Conservation (phyloP, 2,329 filamentous ascomycete genomes). For the Shiraia bambusicola region DNA sequence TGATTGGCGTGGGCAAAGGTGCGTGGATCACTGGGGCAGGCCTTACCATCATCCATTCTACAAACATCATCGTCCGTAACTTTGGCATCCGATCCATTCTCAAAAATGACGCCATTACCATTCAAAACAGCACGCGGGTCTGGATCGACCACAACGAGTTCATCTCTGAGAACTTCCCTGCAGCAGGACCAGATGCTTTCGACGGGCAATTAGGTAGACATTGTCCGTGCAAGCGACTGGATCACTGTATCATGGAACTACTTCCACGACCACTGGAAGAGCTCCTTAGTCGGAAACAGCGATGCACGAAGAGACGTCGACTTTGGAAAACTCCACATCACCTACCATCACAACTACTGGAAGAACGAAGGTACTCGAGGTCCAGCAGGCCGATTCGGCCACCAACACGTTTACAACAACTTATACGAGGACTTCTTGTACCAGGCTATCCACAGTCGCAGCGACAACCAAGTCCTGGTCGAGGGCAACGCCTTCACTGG, state of each 20-base stretch:
- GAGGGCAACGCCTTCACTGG: conserved; percentile 52
- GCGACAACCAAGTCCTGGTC: conserved; percentile 49
- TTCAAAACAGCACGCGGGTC: conserved; percentile 58
- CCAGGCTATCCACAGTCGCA: conserved; percentile 49
- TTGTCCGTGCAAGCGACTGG: conserved; percentile 64
- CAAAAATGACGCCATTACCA: conserved; percentile 61
- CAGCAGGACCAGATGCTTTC: conserved; percentile 64
- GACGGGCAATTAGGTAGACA: conserved; percentile 66
- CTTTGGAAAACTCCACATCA: conserved; percentile 62
- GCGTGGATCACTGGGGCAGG: conserved; percentile 50
- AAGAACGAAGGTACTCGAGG: conserved; percentile 63
- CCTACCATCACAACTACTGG: conserved; percentile 69
- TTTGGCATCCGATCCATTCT: conserved; percentile 60
- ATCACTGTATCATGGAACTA: conserved; percentile 58
- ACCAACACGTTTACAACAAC: conserved; percentile 63
- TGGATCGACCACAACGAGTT: conserved; percentile 70
- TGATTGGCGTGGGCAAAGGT: conserved; percentile 46
- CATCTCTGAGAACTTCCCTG: conserved; percentile 56
- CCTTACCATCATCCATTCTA: conserved; percentile 54
- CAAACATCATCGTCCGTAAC: conserved; percentile 66
- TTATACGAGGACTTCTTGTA: conserved; percentile 42
- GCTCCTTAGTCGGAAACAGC: conserved; percentile 61
- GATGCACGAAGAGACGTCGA: conserved; percentile 61
- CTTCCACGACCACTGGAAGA: conserved; percentile 63
- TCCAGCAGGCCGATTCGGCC: conserved; percentile 67